phyloP scores from a whole-genome alignment of 1,284 basidiomycete species.

The Porphyrellus sp. region DNA sequence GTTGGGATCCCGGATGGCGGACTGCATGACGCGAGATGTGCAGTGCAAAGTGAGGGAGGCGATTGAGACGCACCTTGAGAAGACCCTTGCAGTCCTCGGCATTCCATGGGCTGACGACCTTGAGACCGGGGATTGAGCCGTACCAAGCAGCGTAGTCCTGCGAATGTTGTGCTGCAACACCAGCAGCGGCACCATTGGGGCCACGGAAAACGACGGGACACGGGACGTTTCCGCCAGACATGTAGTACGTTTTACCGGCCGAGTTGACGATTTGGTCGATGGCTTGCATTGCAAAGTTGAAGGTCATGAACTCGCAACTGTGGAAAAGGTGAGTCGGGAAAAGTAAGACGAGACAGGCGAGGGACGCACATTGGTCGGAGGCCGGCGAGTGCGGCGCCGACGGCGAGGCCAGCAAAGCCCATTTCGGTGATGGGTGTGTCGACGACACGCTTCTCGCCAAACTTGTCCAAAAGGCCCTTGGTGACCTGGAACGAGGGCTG shows the following conservation, averaged over 20 bases:
- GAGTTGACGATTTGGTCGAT: slow-evolving; percentile 99
- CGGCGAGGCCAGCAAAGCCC: slow-evolving; percentile 97
- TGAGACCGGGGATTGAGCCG: slow-evolving; percentile 93
- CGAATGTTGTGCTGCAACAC: slow-evolving; percentile 93
- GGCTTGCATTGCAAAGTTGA: slow-evolving; percentile 94
- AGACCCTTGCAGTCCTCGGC: slow-evolving; percentile 98
- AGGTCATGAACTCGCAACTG: slow-evolving; percentile 99
- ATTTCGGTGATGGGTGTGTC: slow-evolving; percentile 98
- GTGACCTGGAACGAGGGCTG: slow-evolving; percentile 62
- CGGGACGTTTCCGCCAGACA: slow-evolving; percentile 97
- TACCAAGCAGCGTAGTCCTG: slow-evolving; percentile 96
- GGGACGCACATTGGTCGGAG: slow-evolving; percentile 80
- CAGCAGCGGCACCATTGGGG: slow-evolving; percentile 96
- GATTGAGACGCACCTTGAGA: slow-evolving; percentile 67
- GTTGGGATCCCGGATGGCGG: slow-evolving; percentile 98
- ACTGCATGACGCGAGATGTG: slow-evolving; percentile 40
- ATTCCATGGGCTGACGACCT: slow-evolving; percentile 96
- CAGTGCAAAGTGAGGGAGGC: not conserved
- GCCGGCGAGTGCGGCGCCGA: slow-evolving; percentile 92
- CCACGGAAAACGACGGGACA: slow-evolving; percentile 99
- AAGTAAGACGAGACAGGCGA: not conserved
- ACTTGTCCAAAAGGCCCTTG: slow-evolving; percentile 98
- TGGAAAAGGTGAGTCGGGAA: slow-evolving; percentile 9
- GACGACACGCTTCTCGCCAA: slow-evolving; percentile 97
- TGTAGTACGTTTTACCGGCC: slow-evolving; percentile 99